Percentiles rank a stretch among this genome's conserved stretches.
phyloP scores from a whole-genome alignment of 2,329 filamentous ascomycete genomes.

The Colletotrichum destructivum region DNA sequence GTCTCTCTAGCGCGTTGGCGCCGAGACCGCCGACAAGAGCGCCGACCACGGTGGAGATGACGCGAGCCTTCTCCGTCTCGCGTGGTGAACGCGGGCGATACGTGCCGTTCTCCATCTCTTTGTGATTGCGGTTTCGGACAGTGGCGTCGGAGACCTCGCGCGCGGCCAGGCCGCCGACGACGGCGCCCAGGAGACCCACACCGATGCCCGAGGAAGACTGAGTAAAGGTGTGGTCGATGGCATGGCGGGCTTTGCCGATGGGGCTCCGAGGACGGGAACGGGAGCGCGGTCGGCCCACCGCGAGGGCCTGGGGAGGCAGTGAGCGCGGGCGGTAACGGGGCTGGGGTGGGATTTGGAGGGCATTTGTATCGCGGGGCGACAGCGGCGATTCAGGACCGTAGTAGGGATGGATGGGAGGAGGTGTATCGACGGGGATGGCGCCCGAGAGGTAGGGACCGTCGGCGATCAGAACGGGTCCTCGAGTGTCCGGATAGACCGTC shows the following conservation, averaged over 20 bases:
- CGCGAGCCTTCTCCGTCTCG: constrained; percentile 51
- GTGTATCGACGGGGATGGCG: constrained; percentile 18
- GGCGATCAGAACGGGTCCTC: constrained; percentile 7
- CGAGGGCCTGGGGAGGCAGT: constrained; percentile 36
- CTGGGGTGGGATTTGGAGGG: constrained; percentile 22
- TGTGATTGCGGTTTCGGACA: constrained; percentile 47
- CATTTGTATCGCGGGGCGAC: constrained; percentile 16
- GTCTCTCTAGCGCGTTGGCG: constrained; percentile 65
- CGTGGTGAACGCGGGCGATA: constrained; percentile 32
- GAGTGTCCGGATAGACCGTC: constrained; percentile 15
- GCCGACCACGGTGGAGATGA: constrained; percentile 67
- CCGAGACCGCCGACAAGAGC: constrained; percentile 70
- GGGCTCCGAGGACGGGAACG: constrained; percentile 52
- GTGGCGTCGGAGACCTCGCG: constrained; percentile 62
- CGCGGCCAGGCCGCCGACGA: constrained; percentile 69
- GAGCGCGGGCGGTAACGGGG: constrained; percentile 41
- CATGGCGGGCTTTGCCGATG: constrained; percentile 57
- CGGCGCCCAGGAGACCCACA: constrained; percentile 66
- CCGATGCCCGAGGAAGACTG: constrained; percentile 65
- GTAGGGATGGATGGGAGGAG: constrained; percentile 12
- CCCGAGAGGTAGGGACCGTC: constrained; percentile 34
- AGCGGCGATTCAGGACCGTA: constrained; percentile 27
- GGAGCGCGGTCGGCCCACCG: constrained; percentile 42
- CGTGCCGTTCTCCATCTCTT: constrained; percentile 36
- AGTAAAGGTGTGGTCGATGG: constrained; percentile 64